Percentiles rank a stretch among this genome's conserved stretches.
These are phyloP conservation scores for Podospora pseudocomata DNA, from an alignment of 495 filamentous ascomycete genomes.

Conservation along the genomic window DNA sequence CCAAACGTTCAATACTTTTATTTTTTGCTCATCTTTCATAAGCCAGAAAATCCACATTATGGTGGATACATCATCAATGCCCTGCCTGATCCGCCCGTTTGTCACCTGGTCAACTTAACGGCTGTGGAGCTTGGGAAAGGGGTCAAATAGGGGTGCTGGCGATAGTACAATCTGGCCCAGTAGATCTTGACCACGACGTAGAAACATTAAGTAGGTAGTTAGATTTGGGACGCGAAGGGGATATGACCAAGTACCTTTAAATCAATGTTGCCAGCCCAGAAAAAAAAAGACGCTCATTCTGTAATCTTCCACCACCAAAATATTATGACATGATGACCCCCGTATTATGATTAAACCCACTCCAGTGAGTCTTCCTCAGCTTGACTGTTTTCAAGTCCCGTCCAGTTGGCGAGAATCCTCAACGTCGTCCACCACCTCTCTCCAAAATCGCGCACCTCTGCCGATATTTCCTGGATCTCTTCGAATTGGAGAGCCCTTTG, in stretches of 20 bases:
- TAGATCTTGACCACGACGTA: too few species aligned
- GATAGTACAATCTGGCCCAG: background rate
- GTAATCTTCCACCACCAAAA: too few species aligned
- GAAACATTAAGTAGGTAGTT: too few species aligned
- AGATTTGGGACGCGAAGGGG: too few species aligned
- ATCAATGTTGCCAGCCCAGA: background rate
- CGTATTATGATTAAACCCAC: too few species aligned
- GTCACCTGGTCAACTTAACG: background rate
- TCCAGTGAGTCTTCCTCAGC: background rate
- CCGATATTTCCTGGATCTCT: background rate
- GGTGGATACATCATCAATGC: background rate
- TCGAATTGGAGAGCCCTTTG: background rate
- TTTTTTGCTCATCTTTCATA: background rate
- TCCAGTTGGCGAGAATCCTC: background rate
- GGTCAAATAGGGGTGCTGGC: background rate
- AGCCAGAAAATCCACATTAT: background rate
- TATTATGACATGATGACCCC: too few species aligned
- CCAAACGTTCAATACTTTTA: background rate
- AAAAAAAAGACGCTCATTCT: background rate
- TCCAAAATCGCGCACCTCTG: background rate
- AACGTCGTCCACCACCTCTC: background rate
- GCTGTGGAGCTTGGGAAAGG: background rate
- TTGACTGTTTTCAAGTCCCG: background rate
- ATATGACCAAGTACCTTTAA: background rate
- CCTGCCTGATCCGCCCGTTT: background rate